These are phyloP conservation scores for Castanea mollissima DNA, from an alignment of 306 rosid species.

Conservation along the genomic window DNA sequence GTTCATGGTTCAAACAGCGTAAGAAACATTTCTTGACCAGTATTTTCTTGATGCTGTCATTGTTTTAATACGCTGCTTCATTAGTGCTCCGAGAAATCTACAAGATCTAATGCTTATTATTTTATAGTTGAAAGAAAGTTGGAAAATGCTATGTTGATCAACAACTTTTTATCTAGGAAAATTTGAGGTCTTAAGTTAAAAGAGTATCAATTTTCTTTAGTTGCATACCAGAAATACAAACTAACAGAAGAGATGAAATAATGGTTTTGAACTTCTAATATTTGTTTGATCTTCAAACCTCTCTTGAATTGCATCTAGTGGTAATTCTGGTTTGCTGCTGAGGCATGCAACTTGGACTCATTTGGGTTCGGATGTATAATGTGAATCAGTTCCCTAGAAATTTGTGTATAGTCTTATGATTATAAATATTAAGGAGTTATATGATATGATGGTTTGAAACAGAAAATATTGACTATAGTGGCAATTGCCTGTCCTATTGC, in stretches of 20 bases:
- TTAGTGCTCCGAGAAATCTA: not conserved
- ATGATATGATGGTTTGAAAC: not conserved
- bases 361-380: not conserved
- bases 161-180: not conserved
- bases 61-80: not conserved
- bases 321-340: not conserved
- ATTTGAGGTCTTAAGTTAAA: not conserved
- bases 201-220: not conserved
- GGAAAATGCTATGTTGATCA: not conserved
- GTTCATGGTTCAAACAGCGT: slow-evolving; percentile 92
- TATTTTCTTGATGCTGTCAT: not conserved
- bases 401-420: not conserved
- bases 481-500: not conserved
- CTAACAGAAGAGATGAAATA: not conserved
- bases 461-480: not conserved
- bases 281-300: not conserved
- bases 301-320: not conserved
- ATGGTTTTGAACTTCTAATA: not conserved
- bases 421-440: not conserved
- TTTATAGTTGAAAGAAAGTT: not conserved
- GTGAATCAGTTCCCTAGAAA: not conserved
- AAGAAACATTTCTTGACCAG: slow-evolving; percentile 14
- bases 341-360: not conserved
- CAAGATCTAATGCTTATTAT: not conserved
- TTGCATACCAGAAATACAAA: not conserved